Conservation (phyloP, 148 eudicot genomes). For the Drosera capensis region DNA sequence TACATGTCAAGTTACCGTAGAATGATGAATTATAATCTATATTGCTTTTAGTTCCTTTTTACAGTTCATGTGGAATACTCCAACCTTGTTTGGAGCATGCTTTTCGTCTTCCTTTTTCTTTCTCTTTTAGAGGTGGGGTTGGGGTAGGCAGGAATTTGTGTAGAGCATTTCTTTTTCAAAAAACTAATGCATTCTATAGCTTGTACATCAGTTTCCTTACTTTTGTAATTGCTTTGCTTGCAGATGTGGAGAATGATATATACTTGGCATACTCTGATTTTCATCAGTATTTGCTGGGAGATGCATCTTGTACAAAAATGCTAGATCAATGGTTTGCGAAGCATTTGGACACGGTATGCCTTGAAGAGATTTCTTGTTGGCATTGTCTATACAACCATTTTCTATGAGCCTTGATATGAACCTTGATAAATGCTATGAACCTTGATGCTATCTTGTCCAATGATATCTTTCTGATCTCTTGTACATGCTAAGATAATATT, state of each 20-base stretch:
- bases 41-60: neutral
- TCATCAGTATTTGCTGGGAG: slow-evolving; percentile 63
- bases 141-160: too few relatives aligned
- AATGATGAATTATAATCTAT: neutral
- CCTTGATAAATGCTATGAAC: too few relatives aligned
- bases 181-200: neutral
- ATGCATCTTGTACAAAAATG: slow-evolving; percentile 75
- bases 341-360: slow-evolving; percentile 84
- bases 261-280: slow-evolving; percentile 86
- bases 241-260: slow-evolving; percentile 65
- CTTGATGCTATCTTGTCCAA: neutral
- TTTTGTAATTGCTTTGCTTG: slow-evolving; percentile 7
- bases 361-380: neutral
- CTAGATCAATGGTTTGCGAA: slow-evolving; percentile 85
- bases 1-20: neutral
- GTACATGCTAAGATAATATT: neutral
- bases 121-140: too few relatives aligned
- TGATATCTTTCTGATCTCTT: neutral
- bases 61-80: neutral
- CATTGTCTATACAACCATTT: too few relatives aligned
- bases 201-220: neutral
- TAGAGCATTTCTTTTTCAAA: neutral
- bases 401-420: too few relatives aligned
- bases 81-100: too few relatives aligned
- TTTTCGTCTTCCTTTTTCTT: too few relatives aligned